Evolutionary conservation across 2,329 filamentous ascomycete genomes (phyloP), one percentile per base, ranked within the genome.

Genomic region (Colletotrichum theobromicola): DNA sequence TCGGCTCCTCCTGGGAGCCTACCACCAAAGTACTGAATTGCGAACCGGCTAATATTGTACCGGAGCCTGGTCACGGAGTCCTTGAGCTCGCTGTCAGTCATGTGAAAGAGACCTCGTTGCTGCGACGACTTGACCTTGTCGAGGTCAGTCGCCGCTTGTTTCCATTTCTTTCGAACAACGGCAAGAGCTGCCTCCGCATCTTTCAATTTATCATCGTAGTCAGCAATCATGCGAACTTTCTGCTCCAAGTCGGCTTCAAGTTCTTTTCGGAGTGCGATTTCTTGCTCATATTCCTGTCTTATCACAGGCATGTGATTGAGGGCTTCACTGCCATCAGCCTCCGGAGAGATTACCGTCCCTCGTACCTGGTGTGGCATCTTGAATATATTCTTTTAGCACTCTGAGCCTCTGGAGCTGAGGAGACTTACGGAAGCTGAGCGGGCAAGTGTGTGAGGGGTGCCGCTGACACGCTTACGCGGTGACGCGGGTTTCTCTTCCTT

Each of bases 181-280:
- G 5, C 37, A 12, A 46, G 37, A 46, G 18, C 2, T n/a, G 37
- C 1, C 9, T 46, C 37, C 5, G 37, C 2, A n/a, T 46, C 5
- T n/a, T n/a, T 46, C 4, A 46, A 46, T 4, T 46, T 46, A 5
- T 0, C 12, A 0, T 46, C 37, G 18, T 1, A 46, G 0, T 46
- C 37, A 2, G 37, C 37, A 0, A 46, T 9, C 2, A 0, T n/a
- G 37, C 18, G 37, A 12, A 12, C 1, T 6, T 12, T 12, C 37
- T 2, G 18, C 9, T 46, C 37, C 37, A 46, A 1, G 0, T 6
- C 37, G 18, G 5, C 37, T 3, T 46, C 37, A 46, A 46, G 8
- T 2, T 46, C 2, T 5, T n/a, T 4, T 46, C 37, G 37, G 18
- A 0, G 9, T 3, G 37, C 1, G 1, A 46, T 46, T 5, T 46